These are phyloP conservation scores for Inga leiocalycina DNA, from an alignment of 306 rosid genomes.

Conservation along the genomic window DNA sequence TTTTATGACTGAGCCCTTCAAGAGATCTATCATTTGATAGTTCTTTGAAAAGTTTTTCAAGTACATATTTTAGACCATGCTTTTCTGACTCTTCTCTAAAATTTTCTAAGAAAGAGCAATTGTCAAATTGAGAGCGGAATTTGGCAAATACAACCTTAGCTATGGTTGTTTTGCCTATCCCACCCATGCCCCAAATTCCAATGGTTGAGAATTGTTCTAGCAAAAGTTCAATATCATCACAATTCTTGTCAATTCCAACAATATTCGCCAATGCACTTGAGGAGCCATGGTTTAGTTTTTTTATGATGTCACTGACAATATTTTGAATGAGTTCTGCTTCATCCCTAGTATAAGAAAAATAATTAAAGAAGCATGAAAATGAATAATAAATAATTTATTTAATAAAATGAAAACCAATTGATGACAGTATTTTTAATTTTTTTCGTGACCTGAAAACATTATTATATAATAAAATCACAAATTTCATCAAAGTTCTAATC, in stretches of 20 bases:
- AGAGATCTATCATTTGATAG: background rate
- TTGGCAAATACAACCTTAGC: conserved; percentile 16
- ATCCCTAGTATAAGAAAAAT: too few species aligned
- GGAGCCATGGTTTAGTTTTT: background rate
- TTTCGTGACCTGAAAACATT: background rate
- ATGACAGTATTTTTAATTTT: too few species aligned
- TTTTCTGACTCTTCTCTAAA: conserved; percentile 14
- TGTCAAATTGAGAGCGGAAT: background rate
- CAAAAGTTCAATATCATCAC: background rate
- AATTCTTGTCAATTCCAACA: background rate
- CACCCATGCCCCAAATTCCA: conserved; percentile 39
- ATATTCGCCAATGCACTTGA: background rate
- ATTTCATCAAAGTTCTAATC: background rate
- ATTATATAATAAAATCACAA: too few species aligned
- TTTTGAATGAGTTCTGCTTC: too few species aligned
- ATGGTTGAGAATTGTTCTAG: background rate
- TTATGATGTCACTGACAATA: too few species aligned
- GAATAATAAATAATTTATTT: too few species aligned
- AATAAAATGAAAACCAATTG: too few species aligned
- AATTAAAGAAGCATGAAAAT: too few species aligned
- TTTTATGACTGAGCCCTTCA: background rate
- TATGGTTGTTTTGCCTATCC: conserved; percentile 33
- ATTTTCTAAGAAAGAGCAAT: conserved; percentile 11
- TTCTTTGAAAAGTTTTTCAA: background rate
- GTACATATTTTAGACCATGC: background rate